Conservation (phyloP, 2,329 filamentous ascomycete genomes). For the Fonsecaea erecta region DNA sequence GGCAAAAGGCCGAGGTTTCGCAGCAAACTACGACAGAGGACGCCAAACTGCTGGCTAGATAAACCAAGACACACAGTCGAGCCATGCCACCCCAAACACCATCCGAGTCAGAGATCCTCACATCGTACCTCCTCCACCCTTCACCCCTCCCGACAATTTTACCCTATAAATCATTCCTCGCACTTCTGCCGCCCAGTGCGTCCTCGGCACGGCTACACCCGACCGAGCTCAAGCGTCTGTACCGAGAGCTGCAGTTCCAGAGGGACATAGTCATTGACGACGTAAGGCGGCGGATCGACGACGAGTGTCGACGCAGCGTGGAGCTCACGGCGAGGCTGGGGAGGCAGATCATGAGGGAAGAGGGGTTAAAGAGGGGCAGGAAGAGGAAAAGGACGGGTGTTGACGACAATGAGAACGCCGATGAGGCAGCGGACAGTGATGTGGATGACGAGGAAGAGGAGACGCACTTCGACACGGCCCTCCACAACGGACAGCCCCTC, state of each 20-base stretch:
- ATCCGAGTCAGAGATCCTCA: slow-evolving; percentile 74
- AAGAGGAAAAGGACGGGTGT: slow-evolving; percentile 30
- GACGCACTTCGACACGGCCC: slow-evolving; percentile 19
- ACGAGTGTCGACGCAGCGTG: slow-evolving; percentile 58
- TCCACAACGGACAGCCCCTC: slow-evolving; percentile 13
- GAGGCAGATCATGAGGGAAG: slow-evolving; percentile 37
- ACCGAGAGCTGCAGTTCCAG: slow-evolving; percentile 77
- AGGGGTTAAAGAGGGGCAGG: slow-evolving; percentile 48
- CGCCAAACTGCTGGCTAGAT: background rate
- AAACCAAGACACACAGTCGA: background rate
- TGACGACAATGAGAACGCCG: slow-evolving; percentile 18
- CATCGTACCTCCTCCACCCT: slow-evolving; percentile 77
- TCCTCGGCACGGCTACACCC: slow-evolving; percentile 63
- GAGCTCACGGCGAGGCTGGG: slow-evolving; percentile 24
- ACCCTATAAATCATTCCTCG: slow-evolving; percentile 74
- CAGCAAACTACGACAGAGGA: too few relatives aligned
- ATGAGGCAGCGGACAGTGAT: background rate
- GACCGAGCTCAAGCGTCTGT: slow-evolving; percentile 71
- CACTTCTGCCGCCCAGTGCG: slow-evolving; percentile 62
- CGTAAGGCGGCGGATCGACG: slow-evolving; percentile 67
- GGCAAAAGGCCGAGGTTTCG: too few relatives aligned
- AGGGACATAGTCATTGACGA: slow-evolving; percentile 70
- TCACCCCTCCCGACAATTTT: slow-evolving; percentile 74
- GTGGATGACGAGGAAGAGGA: background rate
- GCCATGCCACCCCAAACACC: slow-evolving; percentile 56